Evolutionary conservation across 805 yeast species (phyloP), one percentile per base, ranked within the genome.

Genomic region (Candida qinlingensis): DNA sequence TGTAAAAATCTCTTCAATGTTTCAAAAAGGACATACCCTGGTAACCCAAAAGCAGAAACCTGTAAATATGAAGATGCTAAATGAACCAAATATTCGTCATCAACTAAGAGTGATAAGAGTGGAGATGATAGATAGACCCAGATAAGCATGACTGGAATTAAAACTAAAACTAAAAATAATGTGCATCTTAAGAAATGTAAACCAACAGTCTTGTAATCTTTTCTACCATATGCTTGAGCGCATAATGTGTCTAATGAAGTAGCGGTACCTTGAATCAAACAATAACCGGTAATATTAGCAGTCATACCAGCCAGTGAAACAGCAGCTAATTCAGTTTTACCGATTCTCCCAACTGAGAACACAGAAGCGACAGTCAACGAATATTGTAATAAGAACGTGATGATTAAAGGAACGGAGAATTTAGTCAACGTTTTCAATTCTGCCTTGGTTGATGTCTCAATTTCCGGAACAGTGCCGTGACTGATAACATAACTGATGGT

Each of bases 181-280:
- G 81, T 77, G 67, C 92, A 86, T 58, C 88, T 71, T 56, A 83
- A 76, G 55, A 83, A 79, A 49, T 85, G 79, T 25, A 84, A 65
- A 0, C 94, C 94, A 25, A 86, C 92, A 49, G 75, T 58, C 54
- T 75, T 76, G 60, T 70, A 77, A 55, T 84, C 85, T 45, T 75
- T 74, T 30, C 87, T 77, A 25, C 94, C 92, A 59, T 72, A 85
- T 1, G 91, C 85, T 64, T 86, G 92, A 2, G 91, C 85, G 62
- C 91, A 80, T 35, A 86, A 71, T 0, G 92, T 86, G 58, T 85
- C 92, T 46, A 86, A 71, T 49, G 89, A 80, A 0, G 94, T 85
- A n/a, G 89, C 80, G 3, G 85, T 75, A 10, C 92, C 94, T 56
- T 85, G 86, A 54, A 86, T 81, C 9, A 85, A 75, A 36, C 89